phyloP scores from a whole-genome alignment of 1,284 basidiomycete species.

The Thecaphora thlaspeos region DNA sequence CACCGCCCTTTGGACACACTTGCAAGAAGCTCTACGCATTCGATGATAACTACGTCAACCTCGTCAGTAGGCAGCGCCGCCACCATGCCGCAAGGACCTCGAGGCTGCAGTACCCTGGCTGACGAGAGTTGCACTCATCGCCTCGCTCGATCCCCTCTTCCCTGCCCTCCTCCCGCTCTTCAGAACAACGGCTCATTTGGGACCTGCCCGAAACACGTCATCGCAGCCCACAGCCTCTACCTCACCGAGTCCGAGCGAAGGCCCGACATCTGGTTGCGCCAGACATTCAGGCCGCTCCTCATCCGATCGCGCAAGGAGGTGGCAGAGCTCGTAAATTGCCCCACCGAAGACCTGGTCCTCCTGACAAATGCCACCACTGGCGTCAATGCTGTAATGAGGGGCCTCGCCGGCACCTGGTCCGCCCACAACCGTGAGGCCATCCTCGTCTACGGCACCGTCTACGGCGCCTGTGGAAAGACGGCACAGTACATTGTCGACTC shows the following conservation, averaged over 20 bases:
- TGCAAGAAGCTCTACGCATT: slow-evolving; percentile 21
- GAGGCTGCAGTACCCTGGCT: background rate
- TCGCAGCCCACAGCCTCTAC: slow-evolving; percentile 11
- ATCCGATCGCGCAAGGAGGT: slow-evolving; percentile 12
- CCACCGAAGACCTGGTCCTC: slow-evolving; percentile 45
- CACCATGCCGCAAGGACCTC: background rate
- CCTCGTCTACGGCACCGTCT: slow-evolving; percentile 41
- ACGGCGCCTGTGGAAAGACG: slow-evolving; percentile 48
- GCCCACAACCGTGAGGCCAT: slow-evolving; percentile 50
- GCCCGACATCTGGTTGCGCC: slow-evolving; percentile 20
- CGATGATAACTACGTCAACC: slow-evolving; percentile 17
- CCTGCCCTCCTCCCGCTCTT: background rate
- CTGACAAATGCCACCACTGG: slow-evolving; percentile 54
- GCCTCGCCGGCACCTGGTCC: slow-evolving; percentile 13
- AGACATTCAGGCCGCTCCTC: slow-evolving; percentile 11
- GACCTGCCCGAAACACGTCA: slow-evolving; percentile 27
- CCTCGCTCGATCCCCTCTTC: background rate
- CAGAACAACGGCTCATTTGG: slow-evolving; percentile 34
- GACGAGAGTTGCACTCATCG: background rate
- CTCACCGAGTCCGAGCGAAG: slow-evolving; percentile 18
- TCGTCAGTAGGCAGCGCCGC: background rate
- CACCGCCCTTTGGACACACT: slow-evolving; percentile 21
- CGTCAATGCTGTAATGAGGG: slow-evolving; percentile 50
- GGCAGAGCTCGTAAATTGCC: slow-evolving; percentile 12
- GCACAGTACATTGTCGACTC: slow-evolving; percentile 53